These are phyloP conservation scores for Beauveria sp. DNA, from an alignment of 2,329 filamentous ascomycete genomes.

Conservation along the genomic window DNA sequence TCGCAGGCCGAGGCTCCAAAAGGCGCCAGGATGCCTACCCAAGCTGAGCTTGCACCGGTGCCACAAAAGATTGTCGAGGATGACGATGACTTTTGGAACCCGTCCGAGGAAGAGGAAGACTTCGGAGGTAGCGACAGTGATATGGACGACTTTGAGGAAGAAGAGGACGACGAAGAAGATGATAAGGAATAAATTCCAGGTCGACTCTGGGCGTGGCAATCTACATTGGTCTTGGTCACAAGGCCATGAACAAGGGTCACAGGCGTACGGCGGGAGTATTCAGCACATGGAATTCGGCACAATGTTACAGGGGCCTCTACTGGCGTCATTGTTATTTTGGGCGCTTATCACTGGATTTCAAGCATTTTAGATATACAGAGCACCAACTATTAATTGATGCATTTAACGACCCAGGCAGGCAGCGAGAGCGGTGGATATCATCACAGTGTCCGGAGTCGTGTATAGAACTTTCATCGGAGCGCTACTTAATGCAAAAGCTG, in stretches of 20 bases:
- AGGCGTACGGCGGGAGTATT: conserved; percentile 1
- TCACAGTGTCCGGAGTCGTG: too few relatives aligned
- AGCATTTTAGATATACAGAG: conserved; percentile 8
- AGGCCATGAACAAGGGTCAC: neutral
- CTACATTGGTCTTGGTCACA: neutral
- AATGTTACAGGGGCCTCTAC: neutral
- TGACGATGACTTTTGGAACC: conserved; percentile 77
- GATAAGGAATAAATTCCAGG: conserved; percentile 40
- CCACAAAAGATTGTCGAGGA: conserved; percentile 55
- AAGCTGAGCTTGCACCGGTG: conserved; percentile 51
- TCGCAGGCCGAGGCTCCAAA: conserved; percentile 74
- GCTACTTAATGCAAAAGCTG: too few relatives aligned
- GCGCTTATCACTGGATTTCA: conserved; percentile 2
- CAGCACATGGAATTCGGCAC: neutral
- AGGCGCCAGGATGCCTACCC: conserved; percentile 76
- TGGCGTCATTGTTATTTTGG: neutral
- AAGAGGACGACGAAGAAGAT: conserved; percentile 50
- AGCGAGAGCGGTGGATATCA: neutral
- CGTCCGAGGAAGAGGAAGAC: conserved; percentile 68
- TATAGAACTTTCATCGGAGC: too few relatives aligned
- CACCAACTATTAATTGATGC: neutral
- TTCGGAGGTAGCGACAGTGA: conserved; percentile 69
- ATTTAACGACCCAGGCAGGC: neutral
- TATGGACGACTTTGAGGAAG: conserved; percentile 52
- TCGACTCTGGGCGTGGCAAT: neutral